Base-by-base conservation (phyloP, 495 filamentous ascomycete genomes). In the Aspergillus asperescens region DNA sequence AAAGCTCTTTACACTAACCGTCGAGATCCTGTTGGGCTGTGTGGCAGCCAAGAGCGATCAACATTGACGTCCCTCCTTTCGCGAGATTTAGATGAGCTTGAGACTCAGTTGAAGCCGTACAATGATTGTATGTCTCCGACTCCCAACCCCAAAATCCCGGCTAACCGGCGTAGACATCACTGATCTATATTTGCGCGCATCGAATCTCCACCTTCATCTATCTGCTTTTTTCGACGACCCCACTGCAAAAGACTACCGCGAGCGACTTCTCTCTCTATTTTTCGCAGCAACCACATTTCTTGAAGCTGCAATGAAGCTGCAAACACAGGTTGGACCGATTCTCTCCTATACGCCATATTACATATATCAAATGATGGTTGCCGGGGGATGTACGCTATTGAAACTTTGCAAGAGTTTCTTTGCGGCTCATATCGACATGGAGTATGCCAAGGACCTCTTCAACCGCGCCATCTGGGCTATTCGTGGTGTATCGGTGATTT, bases 311-410 rank as follows among this genome's bases (percentile, higher is more conserved):
- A 79, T 92, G 59, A 77, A 80, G 13, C 68, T 84, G 3, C 78
- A 83, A 55, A 71, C 75, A 1, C 62, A 72, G 32, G 65, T 67
- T 47, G 67, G 70, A 39, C 57, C 68, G 23, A 74, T 86, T 16
- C 70, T 96, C 10, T 75, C 76, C 16, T 90, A 87, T 61, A 81
- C 84, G 15, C 88, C 88, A 34, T 90, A 92, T 62, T 95, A 95
- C 64, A 78, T 95, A 48, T 84, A 90, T 58, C 90, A 95, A 68
- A 95, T 95, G 86, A 83, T 94, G 60, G 84, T 94, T 31, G 90
- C 90, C 31, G 88, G 83, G 1, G 88, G 88, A 13, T 94, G 92
- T 61, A 84, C 88, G 4, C 68, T 96, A 31, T 73, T 94, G 45
- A 95, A 95, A 65, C 76, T 96, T 24, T 77, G 90, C 63, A 87